Evolutionary conservation across 805 yeast genomes (phyloP).

Genomic region (Wickerhamiella sorbophila): DNA sequence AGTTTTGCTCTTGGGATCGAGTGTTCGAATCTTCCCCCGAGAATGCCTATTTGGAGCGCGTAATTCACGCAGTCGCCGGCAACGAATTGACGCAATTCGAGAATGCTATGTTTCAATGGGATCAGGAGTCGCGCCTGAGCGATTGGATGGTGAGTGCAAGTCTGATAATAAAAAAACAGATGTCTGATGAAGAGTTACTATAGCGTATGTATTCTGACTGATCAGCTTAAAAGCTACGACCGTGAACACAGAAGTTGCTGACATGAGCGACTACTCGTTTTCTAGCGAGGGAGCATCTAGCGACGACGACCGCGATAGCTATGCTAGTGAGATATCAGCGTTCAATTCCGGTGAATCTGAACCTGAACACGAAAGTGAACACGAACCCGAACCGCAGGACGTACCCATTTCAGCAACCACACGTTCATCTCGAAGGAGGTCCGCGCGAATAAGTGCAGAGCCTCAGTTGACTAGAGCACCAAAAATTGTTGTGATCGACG

Average conservation of each 20-base stretch:
- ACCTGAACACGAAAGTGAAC: neutral
- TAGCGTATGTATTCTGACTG: neutral
- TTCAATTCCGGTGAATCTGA: neutral
- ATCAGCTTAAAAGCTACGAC: neutral
- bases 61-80: constrained; percentile 8
- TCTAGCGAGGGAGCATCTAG: neutral
- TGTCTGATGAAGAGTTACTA: constrained; percentile 2
- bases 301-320: neutral
- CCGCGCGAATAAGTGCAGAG: neutral
- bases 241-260: neutral
- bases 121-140: constrained; percentile 12
- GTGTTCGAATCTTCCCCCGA: constrained; percentile 11
- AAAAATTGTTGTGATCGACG: constrained; percentile 1
- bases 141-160: constrained; percentile 12
- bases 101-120: constrained; percentile 13
- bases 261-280: neutral
- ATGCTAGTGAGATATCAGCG: neutral
- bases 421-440: neutral
- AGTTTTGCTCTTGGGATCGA: constrained; percentile 7
- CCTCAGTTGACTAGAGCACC: neutral
- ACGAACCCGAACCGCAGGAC: neutral
- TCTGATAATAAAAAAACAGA: constrained; percentile 8
- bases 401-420: neutral
- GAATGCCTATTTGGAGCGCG: constrained; percentile 7
- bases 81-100: constrained; percentile 12